These are phyloP conservation scores for Geotrichum bryndzae DNA, from an alignment of 1,139 yeast species.

Conservation along the genomic window DNA sequence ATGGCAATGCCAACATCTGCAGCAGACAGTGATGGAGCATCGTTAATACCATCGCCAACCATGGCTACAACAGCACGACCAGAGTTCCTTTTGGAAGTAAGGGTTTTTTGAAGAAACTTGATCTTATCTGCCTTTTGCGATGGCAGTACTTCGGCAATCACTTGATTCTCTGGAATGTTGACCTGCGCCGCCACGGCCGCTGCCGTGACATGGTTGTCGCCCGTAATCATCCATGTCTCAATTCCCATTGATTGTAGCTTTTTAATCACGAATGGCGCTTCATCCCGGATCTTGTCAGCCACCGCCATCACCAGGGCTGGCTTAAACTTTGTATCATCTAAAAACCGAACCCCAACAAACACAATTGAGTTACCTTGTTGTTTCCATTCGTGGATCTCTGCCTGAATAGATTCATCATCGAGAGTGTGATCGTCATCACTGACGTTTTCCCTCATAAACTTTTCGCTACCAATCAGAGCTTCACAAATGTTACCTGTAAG, in stretches of 20 bases:
- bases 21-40: constrained; percentile 85
- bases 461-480: constrained; percentile 63
- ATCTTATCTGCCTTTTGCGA: constrained; percentile 61
- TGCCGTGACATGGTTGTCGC: constrained; percentile 66
- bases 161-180: constrained; percentile 48
- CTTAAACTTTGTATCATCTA: constrained; percentile 33
- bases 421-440: constrained; percentile 33
- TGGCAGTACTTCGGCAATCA: constrained; percentile 71
- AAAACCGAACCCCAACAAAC: constrained; percentile 44
- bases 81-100: constrained; percentile 6
- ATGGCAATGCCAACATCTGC: constrained; percentile 91
- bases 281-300: constrained; percentile 60
- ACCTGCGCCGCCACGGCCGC: constrained; percentile 59
- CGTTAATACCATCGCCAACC: constrained; percentile 94
- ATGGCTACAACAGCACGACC: constrained; percentile 45
- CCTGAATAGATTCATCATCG: constrained; percentile 25
- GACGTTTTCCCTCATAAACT: constrained; percentile 43
- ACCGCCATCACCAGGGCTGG: constrained; percentile 51
- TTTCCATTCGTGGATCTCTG: constrained; percentile 50
- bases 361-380: constrained; percentile 58
- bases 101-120: constrained; percentile 43
- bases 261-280: constrained; percentile 49
- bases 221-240: constrained; percentile 66
- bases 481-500: constrained; percentile 21
- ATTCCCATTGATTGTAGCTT: constrained; percentile 44